phyloP scores from a whole-genome alignment of 768 basidiomycete genomes.

The Termitomyces sp. region DNA sequence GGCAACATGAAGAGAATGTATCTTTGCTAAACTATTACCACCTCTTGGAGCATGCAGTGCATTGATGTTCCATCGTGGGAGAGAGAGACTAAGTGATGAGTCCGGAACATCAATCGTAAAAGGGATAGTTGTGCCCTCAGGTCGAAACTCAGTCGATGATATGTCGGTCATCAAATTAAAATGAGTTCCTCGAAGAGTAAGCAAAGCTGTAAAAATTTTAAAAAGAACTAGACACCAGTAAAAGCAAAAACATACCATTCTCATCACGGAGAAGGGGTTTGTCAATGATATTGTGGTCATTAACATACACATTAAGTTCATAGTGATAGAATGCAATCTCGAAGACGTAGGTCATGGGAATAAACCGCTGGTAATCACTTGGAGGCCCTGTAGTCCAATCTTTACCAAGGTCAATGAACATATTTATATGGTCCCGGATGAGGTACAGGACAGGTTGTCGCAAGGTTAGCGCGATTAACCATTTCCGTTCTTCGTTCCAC shows the following conservation, averaged over 20 bases:
- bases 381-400: slow-evolving; percentile 89
- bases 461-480: slow-evolving; percentile 71
- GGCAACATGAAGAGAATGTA: slow-evolving; percentile 48
- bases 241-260: slow-evolving; percentile 51
- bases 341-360: slow-evolving; percentile 75
- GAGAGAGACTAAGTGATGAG: slow-evolving; percentile 49
- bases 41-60: slow-evolving; percentile 58
- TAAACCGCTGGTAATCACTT: slow-evolving; percentile 73
- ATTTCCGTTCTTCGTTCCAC: slow-evolving; percentile 79
- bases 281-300: slow-evolving; percentile 97
- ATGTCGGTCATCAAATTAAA: slow-evolving; percentile 50
- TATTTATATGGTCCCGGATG: slow-evolving; percentile 89
- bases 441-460: slow-evolving; percentile 70
- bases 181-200: slow-evolving; percentile 56
- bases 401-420: slow-evolving; percentile 87
- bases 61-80: slow-evolving; percentile 90
- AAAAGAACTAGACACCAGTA: not conserved
- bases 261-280: slow-evolving; percentile 76
- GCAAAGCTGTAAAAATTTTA: slow-evolving; percentile 47
- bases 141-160: slow-evolving; percentile 66
- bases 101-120: slow-evolving; percentile 61
- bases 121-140: slow-evolving; percentile 58
- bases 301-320: slow-evolving; percentile 75
- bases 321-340: slow-evolving; percentile 71
- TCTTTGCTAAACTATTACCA: slow-evolving; percentile 56